These are phyloP conservation scores for Hyphopichia pseudoburtonii DNA, from an alignment of 1,139 yeast genomes.

Conservation along the genomic window DNA sequence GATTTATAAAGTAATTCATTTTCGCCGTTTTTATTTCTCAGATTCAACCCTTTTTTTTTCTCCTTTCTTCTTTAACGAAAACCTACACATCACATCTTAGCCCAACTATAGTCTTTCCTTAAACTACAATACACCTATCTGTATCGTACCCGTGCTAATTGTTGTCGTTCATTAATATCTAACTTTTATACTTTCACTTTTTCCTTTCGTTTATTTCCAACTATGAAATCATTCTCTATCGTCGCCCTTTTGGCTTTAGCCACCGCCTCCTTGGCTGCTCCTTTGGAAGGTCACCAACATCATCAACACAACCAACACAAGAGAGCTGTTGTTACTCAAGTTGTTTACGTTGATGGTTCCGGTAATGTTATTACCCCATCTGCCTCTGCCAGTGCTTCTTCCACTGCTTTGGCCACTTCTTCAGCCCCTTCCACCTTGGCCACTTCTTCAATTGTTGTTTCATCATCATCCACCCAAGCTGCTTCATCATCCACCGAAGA, in stretches of 20 bases:
- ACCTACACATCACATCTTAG: no score
- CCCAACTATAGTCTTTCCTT: conserved; percentile 27
- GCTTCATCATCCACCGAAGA: conserved; percentile 14
- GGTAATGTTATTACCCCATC: conserved; percentile 47
- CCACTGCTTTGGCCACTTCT: conserved; percentile 15
- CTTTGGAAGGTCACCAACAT: conserved; percentile 33
- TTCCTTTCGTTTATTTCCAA: background rate
- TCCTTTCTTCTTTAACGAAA: background rate
- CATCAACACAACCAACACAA: conserved; percentile 64
- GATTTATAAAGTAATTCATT: background rate
- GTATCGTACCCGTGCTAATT: no score
- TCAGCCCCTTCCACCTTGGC: conserved; percentile 17
- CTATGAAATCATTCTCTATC: conserved; percentile 12
- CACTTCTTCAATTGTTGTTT: conserved; percentile 17
- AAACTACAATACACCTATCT: conserved; percentile 4
- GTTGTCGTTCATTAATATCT: conserved; percentile 6
- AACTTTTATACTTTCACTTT: background rate
- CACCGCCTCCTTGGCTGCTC: conserved; percentile 30
- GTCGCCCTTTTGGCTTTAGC: conserved; percentile 20
- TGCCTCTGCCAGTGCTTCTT: conserved; percentile 16
- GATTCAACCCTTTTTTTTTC: background rate
- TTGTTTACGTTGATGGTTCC: conserved; percentile 72
- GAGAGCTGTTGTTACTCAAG: conserved; percentile 79
- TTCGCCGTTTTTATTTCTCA: background rate
- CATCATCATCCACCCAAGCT: conserved; percentile 20